phyloP scores from a whole-genome alignment of 176 grass and related monocot species.

The Elaeis guineensis region DNA sequence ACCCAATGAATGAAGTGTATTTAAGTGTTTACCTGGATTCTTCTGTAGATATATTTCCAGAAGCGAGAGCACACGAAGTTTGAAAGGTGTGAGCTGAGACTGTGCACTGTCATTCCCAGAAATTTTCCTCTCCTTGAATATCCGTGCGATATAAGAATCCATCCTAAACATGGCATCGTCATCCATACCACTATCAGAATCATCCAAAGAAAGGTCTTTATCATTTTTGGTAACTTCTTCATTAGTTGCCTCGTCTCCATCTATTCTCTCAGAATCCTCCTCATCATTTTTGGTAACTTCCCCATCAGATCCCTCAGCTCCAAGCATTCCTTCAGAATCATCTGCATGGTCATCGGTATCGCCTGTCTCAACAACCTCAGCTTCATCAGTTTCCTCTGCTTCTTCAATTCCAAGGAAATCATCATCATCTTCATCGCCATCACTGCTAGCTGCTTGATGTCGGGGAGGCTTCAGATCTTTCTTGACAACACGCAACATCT shows the following conservation, averaged over 20 bases:
- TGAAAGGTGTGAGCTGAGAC: slow-evolving; percentile 77
- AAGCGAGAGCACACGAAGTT: slow-evolving; percentile 63
- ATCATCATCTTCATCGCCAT: slow-evolving; percentile 53
- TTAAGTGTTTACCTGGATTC: slow-evolving; percentile 55
- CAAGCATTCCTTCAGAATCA: slow-evolving; percentile 28
- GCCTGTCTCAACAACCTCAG: slow-evolving; percentile 25
- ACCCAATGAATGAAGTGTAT: too few relatives aligned
- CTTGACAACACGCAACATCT: slow-evolving; percentile 83
- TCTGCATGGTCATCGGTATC: slow-evolving; percentile 44
- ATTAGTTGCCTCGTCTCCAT: slow-evolving; percentile 3
- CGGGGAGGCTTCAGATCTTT: slow-evolving; percentile 65
- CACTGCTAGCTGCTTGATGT: slow-evolving; percentile 22
- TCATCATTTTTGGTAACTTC: neutral
- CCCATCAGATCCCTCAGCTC: slow-evolving; percentile 32
- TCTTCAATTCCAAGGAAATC: slow-evolving; percentile 52
- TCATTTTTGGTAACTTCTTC: slow-evolving; percentile 16
- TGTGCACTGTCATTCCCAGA: slow-evolving; percentile 70
- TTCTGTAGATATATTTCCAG: slow-evolving; percentile 87
- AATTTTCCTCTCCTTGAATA: slow-evolving; percentile 85
- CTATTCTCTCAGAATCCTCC: neutral
- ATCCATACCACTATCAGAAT: slow-evolving; percentile 85
- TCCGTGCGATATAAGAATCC: slow-evolving; percentile 74
- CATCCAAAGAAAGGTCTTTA: slow-evolving; percentile 32
- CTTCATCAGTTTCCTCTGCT: slow-evolving; percentile 19
- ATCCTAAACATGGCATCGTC: slow-evolving; percentile 99